Conservation (phyloP, 1,284 basidiomycete genomes). For the Ceratobasidium sp. region DNA sequence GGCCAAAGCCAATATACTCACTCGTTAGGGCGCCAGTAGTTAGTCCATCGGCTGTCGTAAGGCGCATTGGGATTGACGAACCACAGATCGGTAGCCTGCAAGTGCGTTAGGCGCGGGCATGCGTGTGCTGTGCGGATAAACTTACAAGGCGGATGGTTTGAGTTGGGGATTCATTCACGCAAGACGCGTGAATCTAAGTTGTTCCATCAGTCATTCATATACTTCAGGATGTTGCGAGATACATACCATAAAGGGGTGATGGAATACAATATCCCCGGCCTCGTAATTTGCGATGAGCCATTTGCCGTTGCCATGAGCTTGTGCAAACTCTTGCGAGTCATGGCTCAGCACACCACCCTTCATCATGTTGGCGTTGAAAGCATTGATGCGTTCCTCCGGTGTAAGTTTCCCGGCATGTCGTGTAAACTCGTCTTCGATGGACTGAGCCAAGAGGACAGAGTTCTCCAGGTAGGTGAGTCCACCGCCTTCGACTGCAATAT, state of each 20-base stretch:
- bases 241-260: conserved; percentile 12
- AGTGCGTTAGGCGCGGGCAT: neutral
- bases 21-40: conserved; percentile 28
- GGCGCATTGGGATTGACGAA: conserved; percentile 27
- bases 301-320: conserved; percentile 11
- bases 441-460: conserved; percentile 47
- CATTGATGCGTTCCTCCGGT: conserved; percentile 48
- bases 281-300: conserved; percentile 26
- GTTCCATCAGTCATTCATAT: neutral
- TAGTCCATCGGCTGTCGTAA: conserved; percentile 15
- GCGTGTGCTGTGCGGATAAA: neutral
- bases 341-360: conserved; percentile 42
- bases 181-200: conserved; percentile 18
- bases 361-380: conserved; percentile 51
- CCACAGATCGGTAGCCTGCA: conserved; percentile 10
- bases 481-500: conserved; percentile 48
- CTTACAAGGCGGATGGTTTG: conserved; percentile 14
- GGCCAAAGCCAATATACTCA: neutral
- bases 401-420: conserved; percentile 38
- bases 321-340: conserved; percentile 40
- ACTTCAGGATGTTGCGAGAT: neutral
- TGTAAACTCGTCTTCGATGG: conserved; percentile 50
- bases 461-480: conserved; percentile 52
- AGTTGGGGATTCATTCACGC: conserved; percentile 21
- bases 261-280: conserved; percentile 27